Evolutionary conservation across 2,329 filamentous ascomycete species (phyloP), one percentile per base, ranked within the genome.

Genomic region (Fusarium verrucosum): DNA sequence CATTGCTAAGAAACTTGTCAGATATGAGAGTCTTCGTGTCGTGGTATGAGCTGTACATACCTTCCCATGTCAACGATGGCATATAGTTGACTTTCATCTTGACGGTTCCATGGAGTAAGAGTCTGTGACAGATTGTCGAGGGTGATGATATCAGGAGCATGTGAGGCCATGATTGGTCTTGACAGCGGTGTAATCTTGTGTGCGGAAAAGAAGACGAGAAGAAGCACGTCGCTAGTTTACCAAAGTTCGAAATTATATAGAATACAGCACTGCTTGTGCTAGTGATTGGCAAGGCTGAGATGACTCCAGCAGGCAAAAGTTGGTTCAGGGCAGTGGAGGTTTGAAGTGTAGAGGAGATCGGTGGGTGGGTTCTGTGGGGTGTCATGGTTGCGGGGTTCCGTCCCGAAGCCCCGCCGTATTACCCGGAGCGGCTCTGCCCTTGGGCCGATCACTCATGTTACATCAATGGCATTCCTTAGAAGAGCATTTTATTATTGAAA

Each of bases 61-160:
- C 84, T 86, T 72, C 85, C 85, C 83, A 87, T 86, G 65, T 87
- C 85, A 52, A 87, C 84, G 49, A 87, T 75, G 49, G 84, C 84
- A 70, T 84, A 84, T 16, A 85, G 78, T 59, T 86, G 83, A 69
- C 74, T 84, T 50, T 78, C 67, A 38, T 76, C 77, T 50, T 78
- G 70, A 23, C 81, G 77, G 49, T 77, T 71, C 84, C 84, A 87
- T 74, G 71, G 71, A 32, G 81, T 79, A 69, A 87, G 76, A 70
- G 78, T 82, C 36, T 80, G 72, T 59, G 76, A 70, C 57, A 84
- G 78, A 68, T 85, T 85, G 17, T 83, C 80, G 59, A 87, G 79
- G 6, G 81, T 84, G 52, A 87, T 75, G 63, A 82, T 74, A 68
- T 82, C 77, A 30, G 77, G 73, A 32, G 73, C 33, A 42, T 57